Percentiles rank a stretch among this genome's conserved stretches.
Evolutionary conservation across 2,329 filamentous ascomycete species (phyloP).

Genomic region (Elsinoe ampelina): DNA sequence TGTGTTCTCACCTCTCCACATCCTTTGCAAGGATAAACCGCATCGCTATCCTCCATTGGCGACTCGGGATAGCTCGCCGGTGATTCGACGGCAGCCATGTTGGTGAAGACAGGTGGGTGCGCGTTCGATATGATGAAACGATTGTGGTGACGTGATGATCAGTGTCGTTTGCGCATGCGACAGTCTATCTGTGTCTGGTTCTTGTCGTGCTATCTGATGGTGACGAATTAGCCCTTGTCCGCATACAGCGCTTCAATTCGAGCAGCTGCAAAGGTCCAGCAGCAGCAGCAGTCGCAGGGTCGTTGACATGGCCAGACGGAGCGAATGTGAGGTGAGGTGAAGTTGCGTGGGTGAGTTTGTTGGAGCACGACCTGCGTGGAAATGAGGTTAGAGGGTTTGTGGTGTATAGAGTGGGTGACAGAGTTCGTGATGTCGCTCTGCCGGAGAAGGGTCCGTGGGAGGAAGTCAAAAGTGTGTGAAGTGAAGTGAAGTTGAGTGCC

Average conservation of each 20-base stretch:
- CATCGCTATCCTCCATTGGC: conserved; percentile 68
- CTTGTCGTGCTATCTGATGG: background rate
- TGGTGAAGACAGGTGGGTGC: background rate
- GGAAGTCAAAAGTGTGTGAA: background rate
- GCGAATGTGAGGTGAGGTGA: background rate
- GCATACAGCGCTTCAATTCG: background rate
- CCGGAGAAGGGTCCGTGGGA: background rate
- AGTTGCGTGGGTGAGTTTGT: background rate
- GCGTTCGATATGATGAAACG: background rate
- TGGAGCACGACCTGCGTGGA: conserved; percentile 7
- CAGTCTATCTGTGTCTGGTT: background rate
- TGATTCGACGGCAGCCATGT: conserved; percentile 35
- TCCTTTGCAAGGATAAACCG: conserved; percentile 77
- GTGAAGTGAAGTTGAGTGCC: background rate
- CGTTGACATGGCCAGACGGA: conserved; percentile 5
- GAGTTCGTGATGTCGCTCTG: background rate
- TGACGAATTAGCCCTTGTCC: conserved; percentile 4
- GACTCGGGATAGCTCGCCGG: conserved; percentile 56
- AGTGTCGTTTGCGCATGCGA: background rate
- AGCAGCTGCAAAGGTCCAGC: conserved; percentile 5
- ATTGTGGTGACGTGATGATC: background rate
- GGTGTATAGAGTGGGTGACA: background rate
- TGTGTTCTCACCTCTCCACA: conserved; percentile 65
- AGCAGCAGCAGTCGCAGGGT: conserved; percentile 10
- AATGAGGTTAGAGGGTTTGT: background rate